A percentile compares a stretch with the other conserved stretches of the same genome.
phyloP scores from a whole-genome alignment of 1,284 basidiomycete species.

The Leucoagaricus sp. region DNA sequence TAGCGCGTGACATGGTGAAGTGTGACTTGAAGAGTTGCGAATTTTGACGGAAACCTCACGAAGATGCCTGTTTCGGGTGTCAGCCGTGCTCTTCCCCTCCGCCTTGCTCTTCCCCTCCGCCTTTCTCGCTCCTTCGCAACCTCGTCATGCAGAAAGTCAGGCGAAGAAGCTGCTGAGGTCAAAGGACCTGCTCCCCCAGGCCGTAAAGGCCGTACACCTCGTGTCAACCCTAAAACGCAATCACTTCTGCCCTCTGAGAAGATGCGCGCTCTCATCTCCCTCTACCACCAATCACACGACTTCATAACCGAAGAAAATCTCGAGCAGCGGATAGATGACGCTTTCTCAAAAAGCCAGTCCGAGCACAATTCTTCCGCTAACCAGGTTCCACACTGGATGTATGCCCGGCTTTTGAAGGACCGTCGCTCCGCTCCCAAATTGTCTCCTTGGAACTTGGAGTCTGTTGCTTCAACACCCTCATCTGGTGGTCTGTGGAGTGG shows the following conservation, averaged over 20 bases:
- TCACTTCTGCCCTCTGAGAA: constrained; percentile 53
- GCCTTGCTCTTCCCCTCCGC: not conserved
- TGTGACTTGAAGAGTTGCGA: not conserved
- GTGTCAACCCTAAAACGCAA: constrained; percentile 20
- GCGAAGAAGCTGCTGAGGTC: too few species aligned
- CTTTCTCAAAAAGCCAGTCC: constrained; percentile 40
- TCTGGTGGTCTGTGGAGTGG: constrained; percentile 34
- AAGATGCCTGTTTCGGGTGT: not conserved
- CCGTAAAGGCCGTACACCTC: constrained; percentile 11
- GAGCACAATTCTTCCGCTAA: not conserved
- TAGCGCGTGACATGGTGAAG: not conserved
- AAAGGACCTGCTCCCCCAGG: not conserved
- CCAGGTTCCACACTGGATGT: constrained; percentile 22
- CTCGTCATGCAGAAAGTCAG: not conserved
- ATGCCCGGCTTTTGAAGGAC: constrained; percentile 26
- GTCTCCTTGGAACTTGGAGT: constrained; percentile 34
- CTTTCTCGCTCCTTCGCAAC: constrained; percentile 8
- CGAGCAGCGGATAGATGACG: constrained; percentile 59
- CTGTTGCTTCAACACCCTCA: constrained; percentile 17
- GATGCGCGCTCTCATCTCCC: constrained; percentile 67
- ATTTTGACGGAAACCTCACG: not conserved
- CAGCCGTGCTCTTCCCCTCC: not conserved
- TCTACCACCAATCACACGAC: constrained; percentile 68
- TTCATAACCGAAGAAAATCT: constrained; percentile 74
- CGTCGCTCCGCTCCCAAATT: constrained; percentile 41